Conservation (phyloP, 345 rosid species). For the Draba incana region DNA sequence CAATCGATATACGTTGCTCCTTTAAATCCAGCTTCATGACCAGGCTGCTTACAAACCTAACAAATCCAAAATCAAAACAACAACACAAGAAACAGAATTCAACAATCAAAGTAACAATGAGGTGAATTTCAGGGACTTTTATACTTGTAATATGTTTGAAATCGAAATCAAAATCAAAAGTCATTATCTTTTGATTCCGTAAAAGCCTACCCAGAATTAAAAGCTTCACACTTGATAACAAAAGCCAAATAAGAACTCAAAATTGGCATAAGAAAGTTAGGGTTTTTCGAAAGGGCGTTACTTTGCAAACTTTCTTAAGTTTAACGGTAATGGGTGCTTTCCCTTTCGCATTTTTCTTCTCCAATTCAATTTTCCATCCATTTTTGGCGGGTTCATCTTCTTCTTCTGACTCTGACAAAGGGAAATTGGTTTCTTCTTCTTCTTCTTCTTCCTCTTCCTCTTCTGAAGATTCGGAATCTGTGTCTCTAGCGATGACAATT, state of each 20-base stretch:
- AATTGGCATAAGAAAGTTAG: constrained; percentile 9
- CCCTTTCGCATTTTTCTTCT: constrained; percentile 54
- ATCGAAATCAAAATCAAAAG: constrained; percentile 13
- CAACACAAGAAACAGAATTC: not conserved
- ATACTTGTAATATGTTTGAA: not conserved
- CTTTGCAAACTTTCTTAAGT: constrained; percentile 97
- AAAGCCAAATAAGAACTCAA: not conserved
- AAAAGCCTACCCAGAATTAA: not conserved
- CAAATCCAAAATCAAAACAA: constrained; percentile 35
- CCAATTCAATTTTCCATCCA: constrained; percentile 44
- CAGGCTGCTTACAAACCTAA: constrained; percentile 87
- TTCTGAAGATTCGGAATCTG: constrained; percentile 73
- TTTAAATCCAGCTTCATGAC: constrained; percentile 95
- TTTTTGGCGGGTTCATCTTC: constrained; percentile 41
- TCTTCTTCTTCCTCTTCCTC: constrained; percentile 48
- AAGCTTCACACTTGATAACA: not conserved
- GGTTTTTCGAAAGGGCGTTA: constrained; percentile 30
- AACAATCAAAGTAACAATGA: constrained; percentile 7
- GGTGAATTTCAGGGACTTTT: not conserved
- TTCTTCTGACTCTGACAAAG: constrained; percentile 45
- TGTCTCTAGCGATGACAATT: constrained; percentile 66
- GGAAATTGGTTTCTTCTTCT: constrained; percentile 29
- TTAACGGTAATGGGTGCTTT: constrained; percentile 80
- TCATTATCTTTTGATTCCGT: not conserved
- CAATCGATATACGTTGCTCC: constrained; percentile 95